phyloP scores from a whole-genome alignment of 805 yeast species.

The Wickerhamiella sergipiensis region DNA sequence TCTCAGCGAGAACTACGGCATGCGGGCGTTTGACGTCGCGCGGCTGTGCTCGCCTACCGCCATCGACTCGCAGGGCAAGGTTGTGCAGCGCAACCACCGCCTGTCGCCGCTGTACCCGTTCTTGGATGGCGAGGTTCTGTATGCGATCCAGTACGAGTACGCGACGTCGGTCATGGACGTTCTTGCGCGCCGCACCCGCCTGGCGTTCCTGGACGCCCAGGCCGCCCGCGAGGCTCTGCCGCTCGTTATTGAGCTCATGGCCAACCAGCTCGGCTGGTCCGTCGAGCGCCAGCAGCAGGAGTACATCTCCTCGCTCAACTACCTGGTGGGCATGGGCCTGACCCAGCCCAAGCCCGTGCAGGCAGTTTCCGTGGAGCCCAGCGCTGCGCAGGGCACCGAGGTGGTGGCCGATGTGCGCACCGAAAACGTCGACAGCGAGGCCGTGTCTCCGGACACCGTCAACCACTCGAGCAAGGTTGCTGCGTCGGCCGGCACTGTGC shows the following conservation, averaged over 20 bases:
- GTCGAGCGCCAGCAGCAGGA: conserved; percentile 41
- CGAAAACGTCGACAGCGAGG: background rate
- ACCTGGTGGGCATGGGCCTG: conserved; percentile 29
- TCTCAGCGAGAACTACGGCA: conserved; percentile 77
- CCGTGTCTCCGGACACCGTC: background rate
- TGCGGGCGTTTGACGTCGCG: conserved; percentile 58
- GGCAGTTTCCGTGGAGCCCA: conserved; percentile 8
- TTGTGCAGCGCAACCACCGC: conserved; percentile 33
- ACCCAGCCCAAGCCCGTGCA: conserved; percentile 10
- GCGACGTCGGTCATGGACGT: conserved; percentile 81
- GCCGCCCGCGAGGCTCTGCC: conserved; percentile 72
- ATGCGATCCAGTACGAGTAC: conserved; percentile 70
- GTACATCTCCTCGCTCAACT: conserved; percentile 25
- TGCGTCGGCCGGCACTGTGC: background rate
- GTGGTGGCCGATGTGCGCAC: background rate
- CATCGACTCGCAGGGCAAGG: conserved; percentile 22
- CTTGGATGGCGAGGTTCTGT: conserved; percentile 70
- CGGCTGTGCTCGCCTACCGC: conserved; percentile 35
- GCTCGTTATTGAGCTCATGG: conserved; percentile 77
- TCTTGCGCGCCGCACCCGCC: conserved; percentile 83
- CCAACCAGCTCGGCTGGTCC: conserved; percentile 64
- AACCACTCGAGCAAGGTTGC: background rate
- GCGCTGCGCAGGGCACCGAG: conserved; percentile 1
- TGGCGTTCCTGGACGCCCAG: conserved; percentile 79
- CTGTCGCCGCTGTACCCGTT: conserved; percentile 47